These are phyloP conservation scores for Aspergillus ellipticus DNA, from an alignment of 495 filamentous ascomycete genomes.

Conservation along the genomic window DNA sequence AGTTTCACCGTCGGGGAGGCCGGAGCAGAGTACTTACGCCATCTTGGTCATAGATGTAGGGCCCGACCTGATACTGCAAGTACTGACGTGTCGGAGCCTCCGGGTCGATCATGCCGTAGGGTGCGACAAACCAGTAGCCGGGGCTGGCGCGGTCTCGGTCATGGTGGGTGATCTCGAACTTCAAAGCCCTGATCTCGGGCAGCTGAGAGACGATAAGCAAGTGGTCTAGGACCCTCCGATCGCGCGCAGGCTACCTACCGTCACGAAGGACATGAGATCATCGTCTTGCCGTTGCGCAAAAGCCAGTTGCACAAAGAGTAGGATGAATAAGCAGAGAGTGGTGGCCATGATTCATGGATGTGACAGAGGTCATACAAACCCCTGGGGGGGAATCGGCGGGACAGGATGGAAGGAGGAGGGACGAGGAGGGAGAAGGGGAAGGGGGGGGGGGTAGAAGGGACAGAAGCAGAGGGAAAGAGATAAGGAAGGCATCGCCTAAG, in stretches of 20 bases:
- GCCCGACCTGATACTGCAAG: conserved; percentile 33
- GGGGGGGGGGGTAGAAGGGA: not conserved
- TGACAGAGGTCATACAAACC: not conserved
- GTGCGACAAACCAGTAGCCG: conserved; percentile 28
- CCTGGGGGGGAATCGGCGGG: not conserved
- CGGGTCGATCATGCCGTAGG: conserved; percentile 17
- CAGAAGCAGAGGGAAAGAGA: not conserved
- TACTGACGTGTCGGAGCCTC: conserved; percentile 18
- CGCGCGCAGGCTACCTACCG: not conserved
- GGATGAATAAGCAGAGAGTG: not conserved
- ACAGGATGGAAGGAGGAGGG: not conserved
- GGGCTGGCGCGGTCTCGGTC: conserved; percentile 14
- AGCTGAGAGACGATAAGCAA: conserved; percentile 9
- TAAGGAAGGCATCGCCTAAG: not conserved
- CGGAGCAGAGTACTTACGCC: conserved; percentile 23
- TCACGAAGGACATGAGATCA: not conserved
- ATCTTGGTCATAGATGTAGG: conserved; percentile 37
- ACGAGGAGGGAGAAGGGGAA: not conserved
- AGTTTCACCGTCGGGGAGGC: not conserved
- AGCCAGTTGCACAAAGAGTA: not conserved
- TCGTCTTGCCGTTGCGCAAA: not conserved
- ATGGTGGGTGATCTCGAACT: conserved; percentile 16
- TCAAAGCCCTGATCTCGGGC: conserved; percentile 15
- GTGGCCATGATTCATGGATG: not conserved
- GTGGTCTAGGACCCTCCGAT: not conserved